These are phyloP conservation scores for Citeromyces siamensis DNA, from an alignment of 1,139 yeast species.

Conservation along the genomic window DNA sequence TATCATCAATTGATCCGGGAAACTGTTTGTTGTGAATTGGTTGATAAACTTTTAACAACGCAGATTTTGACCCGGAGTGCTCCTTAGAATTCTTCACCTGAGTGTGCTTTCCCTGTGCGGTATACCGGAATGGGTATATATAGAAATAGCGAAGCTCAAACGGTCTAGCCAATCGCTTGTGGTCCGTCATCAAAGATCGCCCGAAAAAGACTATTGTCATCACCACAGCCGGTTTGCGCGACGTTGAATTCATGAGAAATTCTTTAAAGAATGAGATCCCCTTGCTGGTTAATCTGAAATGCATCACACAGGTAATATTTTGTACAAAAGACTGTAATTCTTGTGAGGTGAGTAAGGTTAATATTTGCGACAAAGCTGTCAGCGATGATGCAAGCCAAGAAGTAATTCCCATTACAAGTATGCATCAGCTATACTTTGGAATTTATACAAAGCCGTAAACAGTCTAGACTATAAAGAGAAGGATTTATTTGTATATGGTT, in stretches of 20 bases:
- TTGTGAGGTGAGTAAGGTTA: not conserved
- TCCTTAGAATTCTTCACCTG: too few relatives aligned
- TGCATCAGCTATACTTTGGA: too few relatives aligned
- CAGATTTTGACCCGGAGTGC: too few relatives aligned
- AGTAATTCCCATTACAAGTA: constrained; percentile 1
- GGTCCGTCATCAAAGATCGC: not conserved
- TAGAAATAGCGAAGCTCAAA: too few relatives aligned
- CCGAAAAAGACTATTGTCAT: not conserved
- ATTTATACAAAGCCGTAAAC: too few relatives aligned
- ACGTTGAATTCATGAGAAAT: not conserved
- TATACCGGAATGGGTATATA: too few relatives aligned
- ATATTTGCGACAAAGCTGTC: not conserved
- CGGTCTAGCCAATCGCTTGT: not conserved
- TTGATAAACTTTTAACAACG: too few relatives aligned
- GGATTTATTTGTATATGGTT: too few relatives aligned
- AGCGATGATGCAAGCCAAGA: not conserved
- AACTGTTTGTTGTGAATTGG: too few relatives aligned
- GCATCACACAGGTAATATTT: not conserved
- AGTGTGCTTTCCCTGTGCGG: too few relatives aligned
- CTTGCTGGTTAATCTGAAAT: not conserved
- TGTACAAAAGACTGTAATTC: not conserved
- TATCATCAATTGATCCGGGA: too few relatives aligned
- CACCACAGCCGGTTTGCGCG: not conserved
- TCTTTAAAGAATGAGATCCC: not conserved
- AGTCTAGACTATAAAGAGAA: too few relatives aligned